A percentile compares a stretch with the other conserved stretches of the same genome.
Conservation (phyloP, 495 filamentous ascomycete species). For the Penicillium coffeae region DNA sequence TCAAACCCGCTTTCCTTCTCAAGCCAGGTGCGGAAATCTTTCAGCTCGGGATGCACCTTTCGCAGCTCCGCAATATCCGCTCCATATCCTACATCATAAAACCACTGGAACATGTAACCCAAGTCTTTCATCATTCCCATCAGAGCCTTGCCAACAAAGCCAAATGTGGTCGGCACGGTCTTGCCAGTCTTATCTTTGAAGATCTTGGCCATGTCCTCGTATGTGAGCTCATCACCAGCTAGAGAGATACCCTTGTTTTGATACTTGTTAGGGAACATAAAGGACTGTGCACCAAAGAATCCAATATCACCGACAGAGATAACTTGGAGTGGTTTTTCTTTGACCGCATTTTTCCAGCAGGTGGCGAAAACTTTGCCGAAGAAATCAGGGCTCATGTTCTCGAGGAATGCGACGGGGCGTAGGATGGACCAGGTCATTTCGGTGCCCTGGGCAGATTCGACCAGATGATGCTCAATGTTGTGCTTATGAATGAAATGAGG, state of each 20-base stretch:
- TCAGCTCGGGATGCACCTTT: constrained; percentile 47
- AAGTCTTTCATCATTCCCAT: constrained; percentile 51
- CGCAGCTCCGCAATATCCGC: constrained; percentile 54
- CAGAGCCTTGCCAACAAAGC: constrained; percentile 32
- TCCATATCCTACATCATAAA: constrained; percentile 57
- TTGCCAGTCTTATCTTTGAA: constrained; percentile 50
- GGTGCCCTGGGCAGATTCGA: constrained; percentile 30
- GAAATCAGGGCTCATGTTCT: constrained; percentile 59
- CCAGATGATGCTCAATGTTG: constrained; percentile 61
- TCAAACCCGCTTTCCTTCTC: constrained; percentile 51
- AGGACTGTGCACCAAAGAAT: constrained; percentile 57
- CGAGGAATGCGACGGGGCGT: constrained; percentile 65
- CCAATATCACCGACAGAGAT: constrained; percentile 63
- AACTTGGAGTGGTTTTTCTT: constrained; percentile 54
- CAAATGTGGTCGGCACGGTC: constrained; percentile 48
- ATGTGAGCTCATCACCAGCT: constrained; percentile 59
- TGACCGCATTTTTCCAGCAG: constrained; percentile 41
- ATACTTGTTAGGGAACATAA: constrained; percentile 47
- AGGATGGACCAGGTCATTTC: constrained; percentile 59
- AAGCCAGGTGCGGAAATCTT: constrained; percentile 59
- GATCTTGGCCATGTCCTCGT: constrained; percentile 40
- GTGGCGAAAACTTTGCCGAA: constrained; percentile 57
- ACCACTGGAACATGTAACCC: constrained; percentile 61
- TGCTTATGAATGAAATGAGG: constrained; percentile 64
- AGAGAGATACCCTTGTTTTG: constrained; percentile 46